Conservation (phyloP, 192 early-diverging fungal species). For the Coemansia sp. region DNA sequence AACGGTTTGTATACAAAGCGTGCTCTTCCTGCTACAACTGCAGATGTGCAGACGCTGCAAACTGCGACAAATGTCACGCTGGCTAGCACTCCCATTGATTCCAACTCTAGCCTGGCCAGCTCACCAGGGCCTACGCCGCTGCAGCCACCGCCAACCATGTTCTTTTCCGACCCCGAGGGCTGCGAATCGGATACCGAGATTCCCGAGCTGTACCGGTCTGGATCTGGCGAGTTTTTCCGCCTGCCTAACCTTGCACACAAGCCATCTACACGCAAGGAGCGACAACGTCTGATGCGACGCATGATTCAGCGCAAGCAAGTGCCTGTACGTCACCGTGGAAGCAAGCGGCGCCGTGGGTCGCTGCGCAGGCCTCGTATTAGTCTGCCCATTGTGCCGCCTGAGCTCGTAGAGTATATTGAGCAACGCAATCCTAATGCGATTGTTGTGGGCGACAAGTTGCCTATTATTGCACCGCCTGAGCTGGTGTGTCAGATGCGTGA, state of each 20-base stretch:
- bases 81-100: background rate
- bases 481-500: constrained; percentile 23
- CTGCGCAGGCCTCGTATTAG: constrained; percentile 30
- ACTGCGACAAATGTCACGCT: background rate
- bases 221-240: constrained; percentile 36
- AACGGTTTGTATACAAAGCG: background rate
- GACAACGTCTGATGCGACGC: constrained; percentile 20
- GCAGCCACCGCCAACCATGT: background rate
- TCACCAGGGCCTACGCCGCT: background rate
- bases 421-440: constrained; percentile 42
- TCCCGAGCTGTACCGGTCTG: constrained; percentile 26
- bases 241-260: constrained; percentile 35
- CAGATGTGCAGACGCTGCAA: background rate
- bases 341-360: constrained; percentile 10
- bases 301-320: constrained; percentile 16
- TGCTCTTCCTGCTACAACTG: background rate
- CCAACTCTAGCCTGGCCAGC: background rate
- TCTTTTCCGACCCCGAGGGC: constrained; percentile 14
- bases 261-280: constrained; percentile 14
- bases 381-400: constrained; percentile 47
- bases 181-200: constrained; percentile 19
- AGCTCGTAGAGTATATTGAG: constrained; percentile 49
- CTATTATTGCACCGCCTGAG: constrained; percentile 41
- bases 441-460: constrained; percentile 14
- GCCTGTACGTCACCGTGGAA: background rate